Evolutionary conservation across 306 rosid genomes (phyloP).

Genomic region (Lathyrus aphaca): DNA sequence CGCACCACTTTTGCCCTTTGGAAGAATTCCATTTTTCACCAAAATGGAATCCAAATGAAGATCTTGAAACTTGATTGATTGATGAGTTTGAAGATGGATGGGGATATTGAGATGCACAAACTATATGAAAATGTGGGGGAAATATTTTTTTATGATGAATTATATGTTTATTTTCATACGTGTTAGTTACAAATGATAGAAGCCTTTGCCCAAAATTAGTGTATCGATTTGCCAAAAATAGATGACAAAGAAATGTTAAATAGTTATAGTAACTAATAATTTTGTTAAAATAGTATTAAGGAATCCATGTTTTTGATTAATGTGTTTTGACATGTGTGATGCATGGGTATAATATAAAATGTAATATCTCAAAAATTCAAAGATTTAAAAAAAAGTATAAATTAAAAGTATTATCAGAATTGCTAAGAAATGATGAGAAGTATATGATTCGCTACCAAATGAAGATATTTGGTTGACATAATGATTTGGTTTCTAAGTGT

Average conservation of each 20-base stretch:
- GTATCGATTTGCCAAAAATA: not conserved
- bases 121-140: not conserved
- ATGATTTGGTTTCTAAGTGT: too few species aligned
- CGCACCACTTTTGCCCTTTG: conserved; percentile 59
- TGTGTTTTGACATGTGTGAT: too few species aligned
- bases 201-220: conserved; percentile 1
- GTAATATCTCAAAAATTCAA: too few species aligned
- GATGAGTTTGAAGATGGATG: not conserved
- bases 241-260: not conserved
- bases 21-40: conserved; percentile 65
- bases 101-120: not conserved
- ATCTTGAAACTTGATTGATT: not conserved
- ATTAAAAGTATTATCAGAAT: too few species aligned
- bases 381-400: too few species aligned
- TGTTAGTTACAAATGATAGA: not conserved
- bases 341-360: too few species aligned
- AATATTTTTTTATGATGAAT: not conserved
- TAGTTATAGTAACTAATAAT: not conserved
- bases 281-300: not conserved
- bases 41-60: not conserved
- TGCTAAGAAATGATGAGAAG: too few species aligned
- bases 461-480: too few species aligned
- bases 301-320: too few species aligned
- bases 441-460: too few species aligned
- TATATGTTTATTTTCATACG: conserved; percentile 5